These are phyloP conservation scores for Baudoinia panamericana DNA, from an alignment of 495 filamentous ascomycete genomes.

Conservation along the genomic window DNA sequence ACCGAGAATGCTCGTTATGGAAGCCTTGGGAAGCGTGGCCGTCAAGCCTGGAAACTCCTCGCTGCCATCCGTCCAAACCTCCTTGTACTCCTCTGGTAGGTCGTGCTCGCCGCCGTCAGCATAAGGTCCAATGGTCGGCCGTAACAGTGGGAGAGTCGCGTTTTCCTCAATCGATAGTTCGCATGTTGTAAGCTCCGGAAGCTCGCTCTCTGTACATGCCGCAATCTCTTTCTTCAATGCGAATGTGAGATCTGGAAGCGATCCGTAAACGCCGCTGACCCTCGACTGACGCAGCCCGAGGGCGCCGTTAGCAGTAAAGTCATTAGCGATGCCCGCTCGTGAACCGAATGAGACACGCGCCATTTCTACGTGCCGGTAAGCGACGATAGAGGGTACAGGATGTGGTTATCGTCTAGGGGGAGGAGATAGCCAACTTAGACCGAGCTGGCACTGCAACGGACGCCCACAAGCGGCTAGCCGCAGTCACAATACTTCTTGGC, in stretches of 20 bases:
- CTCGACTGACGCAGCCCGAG: background rate
- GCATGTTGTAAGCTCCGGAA: constrained; percentile 12
- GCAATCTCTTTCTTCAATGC: constrained; percentile 8
- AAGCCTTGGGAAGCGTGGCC: constrained; percentile 3
- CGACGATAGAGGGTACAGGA: background rate
- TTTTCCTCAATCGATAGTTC: constrained; percentile 3
- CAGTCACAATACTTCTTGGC: too few relatives aligned
- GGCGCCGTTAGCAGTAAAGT: constrained; percentile 4
- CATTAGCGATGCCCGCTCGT: constrained; percentile 5
- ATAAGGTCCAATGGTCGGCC: constrained; percentile 17
- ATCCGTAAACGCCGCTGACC: constrained; percentile 5
- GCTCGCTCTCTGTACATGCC: background rate
- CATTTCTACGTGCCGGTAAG: constrained; percentile 1
- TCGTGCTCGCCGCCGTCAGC: constrained; percentile 15
- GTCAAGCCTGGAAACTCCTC: constrained; percentile 4
- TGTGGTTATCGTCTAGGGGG: too few relatives aligned
- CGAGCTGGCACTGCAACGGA: too few relatives aligned
- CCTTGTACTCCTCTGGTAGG: constrained; percentile 15
- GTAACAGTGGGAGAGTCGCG: constrained; percentile 9
- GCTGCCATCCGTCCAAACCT: constrained; percentile 7
- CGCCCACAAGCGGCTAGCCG: too few relatives aligned
- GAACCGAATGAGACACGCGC: constrained; percentile 15
- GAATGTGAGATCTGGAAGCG: constrained; percentile 7
- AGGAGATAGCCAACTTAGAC: too few relatives aligned
- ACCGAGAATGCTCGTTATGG: constrained; percentile 1